A percentile compares a stretch with the other conserved stretches of the same genome.
Evolutionary conservation across 2,329 filamentous ascomycete genomes (phyloP).

Genomic region (Didymella lethalis): DNA sequence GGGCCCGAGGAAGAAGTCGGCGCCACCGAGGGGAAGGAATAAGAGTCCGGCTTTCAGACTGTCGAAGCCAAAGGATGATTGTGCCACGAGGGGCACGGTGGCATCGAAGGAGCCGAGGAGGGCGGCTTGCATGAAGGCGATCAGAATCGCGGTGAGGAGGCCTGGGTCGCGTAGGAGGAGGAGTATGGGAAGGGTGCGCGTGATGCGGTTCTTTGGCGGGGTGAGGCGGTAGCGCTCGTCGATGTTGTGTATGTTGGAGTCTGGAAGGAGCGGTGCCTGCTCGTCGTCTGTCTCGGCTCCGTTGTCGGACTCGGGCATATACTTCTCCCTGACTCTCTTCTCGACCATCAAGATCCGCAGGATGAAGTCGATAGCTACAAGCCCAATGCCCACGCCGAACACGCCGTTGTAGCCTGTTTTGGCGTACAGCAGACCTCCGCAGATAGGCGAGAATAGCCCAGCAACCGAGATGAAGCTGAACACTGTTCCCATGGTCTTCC

Average conservation of each 20-base stretch:
- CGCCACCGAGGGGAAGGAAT: conserved; percentile 56
- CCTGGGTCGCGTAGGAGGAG: conserved; percentile 48
- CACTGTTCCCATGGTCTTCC: conserved; percentile 68
- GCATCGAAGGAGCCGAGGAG: conserved; percentile 57
- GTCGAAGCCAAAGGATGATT: conserved; percentile 55
- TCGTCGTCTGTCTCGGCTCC: conserved; percentile 27
- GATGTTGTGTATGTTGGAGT: conserved; percentile 44
- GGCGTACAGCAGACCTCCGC: conserved; percentile 68
- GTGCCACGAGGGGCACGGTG: conserved; percentile 56
- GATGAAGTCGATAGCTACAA: conserved; percentile 66
- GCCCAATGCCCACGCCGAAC: conserved; percentile 63
- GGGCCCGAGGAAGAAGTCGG: conserved; percentile 57
- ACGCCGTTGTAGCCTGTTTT: conserved; percentile 66
- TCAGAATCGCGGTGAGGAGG: conserved; percentile 45
- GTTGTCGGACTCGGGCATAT: conserved; percentile 30
- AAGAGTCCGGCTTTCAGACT: conserved; percentile 55
- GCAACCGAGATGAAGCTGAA: conserved; percentile 68
- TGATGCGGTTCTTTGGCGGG: conserved; percentile 50
- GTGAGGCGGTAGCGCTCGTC: conserved; percentile 48
- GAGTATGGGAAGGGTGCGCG: conserved; percentile 59
- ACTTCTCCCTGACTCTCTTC: conserved; percentile 53
- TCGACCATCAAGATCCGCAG: conserved; percentile 70
- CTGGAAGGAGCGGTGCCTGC: conserved; percentile 36
- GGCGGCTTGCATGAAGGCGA: conserved; percentile 47
- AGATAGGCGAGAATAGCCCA: conserved; percentile 63